Percentiles rank a stretch among this genome's conserved stretches.
These are phyloP conservation scores for Cladochytrium tenue DNA, from an alignment of 371 early-diverging fungal species.

Conservation along the genomic window DNA sequence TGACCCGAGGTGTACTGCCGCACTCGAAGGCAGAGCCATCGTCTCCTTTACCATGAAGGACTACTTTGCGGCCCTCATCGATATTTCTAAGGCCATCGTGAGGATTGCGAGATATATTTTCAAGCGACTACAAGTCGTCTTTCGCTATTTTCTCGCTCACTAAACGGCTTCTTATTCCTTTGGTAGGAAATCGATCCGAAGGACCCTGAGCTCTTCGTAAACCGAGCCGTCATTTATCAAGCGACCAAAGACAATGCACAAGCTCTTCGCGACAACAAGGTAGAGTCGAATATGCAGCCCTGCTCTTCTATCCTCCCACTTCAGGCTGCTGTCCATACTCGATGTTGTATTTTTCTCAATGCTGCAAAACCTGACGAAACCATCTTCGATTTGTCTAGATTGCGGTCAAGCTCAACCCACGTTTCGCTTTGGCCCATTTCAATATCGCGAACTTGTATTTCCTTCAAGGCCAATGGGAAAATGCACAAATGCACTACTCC, in stretches of 20 bases:
- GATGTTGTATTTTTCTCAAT: background rate
- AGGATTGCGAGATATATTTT: background rate
- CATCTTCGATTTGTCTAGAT: constrained; percentile 21
- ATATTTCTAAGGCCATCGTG: constrained; percentile 50
- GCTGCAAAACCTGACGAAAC: background rate
- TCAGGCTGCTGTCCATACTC: too few species aligned
- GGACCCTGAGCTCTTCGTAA: constrained; percentile 48
- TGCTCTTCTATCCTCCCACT: too few species aligned
- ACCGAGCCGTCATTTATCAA: constrained; percentile 49
- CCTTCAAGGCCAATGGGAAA: constrained; percentile 43
- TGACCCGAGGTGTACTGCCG: constrained; percentile 41
- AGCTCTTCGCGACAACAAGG: constrained; percentile 51
- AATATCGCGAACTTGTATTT: constrained; percentile 52
- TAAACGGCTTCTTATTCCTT: too few species aligned
- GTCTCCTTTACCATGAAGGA: constrained; percentile 39
- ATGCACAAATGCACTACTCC: constrained; percentile 34
- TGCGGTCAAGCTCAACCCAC: constrained; percentile 38
- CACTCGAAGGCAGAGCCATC: constrained; percentile 51
- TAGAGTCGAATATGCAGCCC: background rate
- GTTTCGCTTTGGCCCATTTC: constrained; percentile 43
- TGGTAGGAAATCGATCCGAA: constrained; percentile 36
- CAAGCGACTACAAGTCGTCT: background rate
- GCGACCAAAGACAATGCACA: constrained; percentile 40
- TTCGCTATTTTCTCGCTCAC: background rate
- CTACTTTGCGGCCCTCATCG: constrained; percentile 51